phyloP scores from a whole-genome alignment of 106 monocot species.

The Triglochin maritima region DNA sequence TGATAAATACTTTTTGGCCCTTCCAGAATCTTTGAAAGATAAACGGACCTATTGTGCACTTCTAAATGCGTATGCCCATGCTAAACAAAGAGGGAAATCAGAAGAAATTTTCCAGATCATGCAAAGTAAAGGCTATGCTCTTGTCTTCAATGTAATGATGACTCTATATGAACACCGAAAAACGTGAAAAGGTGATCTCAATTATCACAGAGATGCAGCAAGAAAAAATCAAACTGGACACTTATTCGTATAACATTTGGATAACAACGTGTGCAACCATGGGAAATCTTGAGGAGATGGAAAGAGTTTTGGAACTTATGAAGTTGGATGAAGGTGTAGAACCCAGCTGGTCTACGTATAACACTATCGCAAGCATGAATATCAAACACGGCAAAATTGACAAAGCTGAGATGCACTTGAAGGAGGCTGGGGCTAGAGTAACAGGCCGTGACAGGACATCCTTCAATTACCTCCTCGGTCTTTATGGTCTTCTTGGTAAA shows the following conservation, averaged over 20 bases:
- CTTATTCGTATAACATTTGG: slow-evolving; percentile 85
- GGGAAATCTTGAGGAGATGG: slow-evolving; percentile 56
- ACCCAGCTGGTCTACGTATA: slow-evolving; percentile 86
- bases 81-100: slow-evolving; percentile 60
- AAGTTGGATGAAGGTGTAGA: slow-evolving; percentile 32
- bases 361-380: slow-evolving; percentile 73
- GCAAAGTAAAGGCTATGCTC: slow-evolving; percentile 47
- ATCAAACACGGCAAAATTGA: slow-evolving; percentile 44
- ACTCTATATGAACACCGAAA: slow-evolving; percentile 74
- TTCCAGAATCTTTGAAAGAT: slow-evolving; percentile 56
- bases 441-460: slow-evolving; percentile 63
- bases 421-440: slow-evolving; percentile 63
- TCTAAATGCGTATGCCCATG: slow-evolving; percentile 66
- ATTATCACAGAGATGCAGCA: slow-evolving; percentile 65
- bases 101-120: slow-evolving; percentile 50
- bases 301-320: slow-evolving; percentile 52
- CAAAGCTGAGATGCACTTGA: slow-evolving; percentile 64
- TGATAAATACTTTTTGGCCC: slow-evolving; percentile 56
- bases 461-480: slow-evolving; percentile 62
- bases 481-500: slow-evolving; percentile 55
- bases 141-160: slow-evolving; percentile 92
- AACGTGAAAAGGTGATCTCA: slow-evolving; percentile 43
- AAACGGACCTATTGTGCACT: slow-evolving; percentile 78
- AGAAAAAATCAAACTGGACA: slow-evolving; percentile 43
- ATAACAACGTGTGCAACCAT: slow-evolving; percentile 66